Conservation (phyloP, 2,329 filamentous ascomycete genomes). For the Apiospora aurea region DNA sequence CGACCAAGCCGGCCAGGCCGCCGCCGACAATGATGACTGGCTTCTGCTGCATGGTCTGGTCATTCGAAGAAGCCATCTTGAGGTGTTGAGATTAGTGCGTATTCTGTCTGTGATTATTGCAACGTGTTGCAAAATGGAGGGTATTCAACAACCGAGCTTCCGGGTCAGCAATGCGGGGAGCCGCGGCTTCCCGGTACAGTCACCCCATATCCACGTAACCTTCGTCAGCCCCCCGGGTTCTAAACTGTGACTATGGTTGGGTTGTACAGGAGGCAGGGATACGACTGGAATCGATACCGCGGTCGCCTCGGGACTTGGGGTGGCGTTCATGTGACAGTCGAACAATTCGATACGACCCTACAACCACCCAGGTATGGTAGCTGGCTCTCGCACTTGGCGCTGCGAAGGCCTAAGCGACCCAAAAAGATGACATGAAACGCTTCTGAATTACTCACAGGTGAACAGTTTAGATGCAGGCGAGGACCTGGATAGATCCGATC, state of each 20-base stretch:
- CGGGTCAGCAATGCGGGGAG: neutral
- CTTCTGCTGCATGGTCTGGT: conserved; percentile 25
- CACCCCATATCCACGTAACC: neutral
- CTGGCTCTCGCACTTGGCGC: neutral
- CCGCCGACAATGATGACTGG: conserved; percentile 64
- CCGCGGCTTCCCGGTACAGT: conserved; percentile 2
- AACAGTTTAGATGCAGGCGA: neutral
- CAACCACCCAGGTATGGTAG: neutral
- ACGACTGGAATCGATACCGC: neutral
- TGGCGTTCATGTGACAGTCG: neutral
- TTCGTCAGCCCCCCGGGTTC: neutral
- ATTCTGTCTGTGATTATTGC: neutral
- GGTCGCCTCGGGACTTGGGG: neutral
- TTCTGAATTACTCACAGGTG: neutral
- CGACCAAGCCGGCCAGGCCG: conserved; percentile 66
- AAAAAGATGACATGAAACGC: neutral
- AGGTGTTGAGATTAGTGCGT: neutral
- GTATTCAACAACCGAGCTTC: neutral
- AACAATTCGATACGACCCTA: neutral
- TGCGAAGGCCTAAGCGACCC: neutral
- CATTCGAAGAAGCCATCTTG: conserved; percentile 2
- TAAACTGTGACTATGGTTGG: neutral
- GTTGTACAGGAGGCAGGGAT: neutral
- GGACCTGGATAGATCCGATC: neutral
- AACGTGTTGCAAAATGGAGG: neutral